phyloP scores from a whole-genome alignment of 2,329 filamentous ascomycete species.

The Xylariaceae sp. region DNA sequence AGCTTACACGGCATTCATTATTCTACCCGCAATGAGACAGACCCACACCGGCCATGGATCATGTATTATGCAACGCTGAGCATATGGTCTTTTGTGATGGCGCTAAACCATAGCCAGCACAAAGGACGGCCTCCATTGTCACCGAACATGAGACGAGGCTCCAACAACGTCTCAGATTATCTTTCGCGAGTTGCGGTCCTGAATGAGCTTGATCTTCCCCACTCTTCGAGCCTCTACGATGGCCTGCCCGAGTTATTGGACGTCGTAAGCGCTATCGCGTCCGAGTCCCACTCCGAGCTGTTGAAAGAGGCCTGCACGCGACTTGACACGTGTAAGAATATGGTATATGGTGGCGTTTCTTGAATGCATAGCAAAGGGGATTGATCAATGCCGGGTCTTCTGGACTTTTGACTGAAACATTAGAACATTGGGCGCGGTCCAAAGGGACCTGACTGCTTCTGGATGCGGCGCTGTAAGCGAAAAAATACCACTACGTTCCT shows the following conservation, averaged over 20 bases:
- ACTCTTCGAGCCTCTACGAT: slow-evolving; percentile 60
- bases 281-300: slow-evolving; percentile 57
- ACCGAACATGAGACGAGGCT: slow-evolving; percentile 17
- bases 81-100: slow-evolving; percentile 84
- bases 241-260: slow-evolving; percentile 44
- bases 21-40: slow-evolving; percentile 69
- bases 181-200: slow-evolving; percentile 63
- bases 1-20: slow-evolving; percentile 49
- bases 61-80: slow-evolving; percentile 82
- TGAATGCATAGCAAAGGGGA: too few relatives aligned
- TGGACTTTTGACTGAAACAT: background rate
- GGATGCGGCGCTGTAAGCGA: too few relatives aligned
- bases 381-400: too few relatives aligned
- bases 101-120: slow-evolving; percentile 55
- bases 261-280: slow-evolving; percentile 37
- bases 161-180: slow-evolving; percentile 37
- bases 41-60: slow-evolving; percentile 85
- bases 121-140: slow-evolving; percentile 38
- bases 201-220: slow-evolving; percentile 64
- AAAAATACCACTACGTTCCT: too few relatives aligned
- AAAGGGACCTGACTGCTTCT: too few relatives aligned
- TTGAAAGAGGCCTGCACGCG: slow-evolving; percentile 71
- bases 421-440: too few relatives aligned
- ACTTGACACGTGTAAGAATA: slow-evolving; percentile 64
- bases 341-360: slow-evolving; percentile 12